Evolutionary conservation across 1,139 yeast genomes (phyloP), one percentile per base, ranked within the genome.

Genomic region (Pneumocystis wakefieldiae): DNA sequence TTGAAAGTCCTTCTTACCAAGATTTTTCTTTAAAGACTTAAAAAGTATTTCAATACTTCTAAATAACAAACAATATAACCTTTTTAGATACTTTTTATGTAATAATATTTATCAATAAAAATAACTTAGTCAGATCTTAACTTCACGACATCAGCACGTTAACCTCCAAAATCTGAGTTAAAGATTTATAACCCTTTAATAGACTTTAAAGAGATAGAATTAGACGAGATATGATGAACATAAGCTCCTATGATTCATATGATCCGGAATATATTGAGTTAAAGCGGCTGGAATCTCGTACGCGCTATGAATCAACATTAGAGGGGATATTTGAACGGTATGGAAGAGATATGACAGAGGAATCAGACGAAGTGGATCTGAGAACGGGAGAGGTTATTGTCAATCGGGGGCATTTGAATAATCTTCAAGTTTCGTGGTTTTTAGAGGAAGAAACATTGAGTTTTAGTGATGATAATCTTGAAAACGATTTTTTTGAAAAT

Each of bases 191-290:
- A 4, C 28, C 19, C 12, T 17, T 24, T 24, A 12, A 15, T 48
- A 4, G 3, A 48, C n/a, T 24, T 48, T 10, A 48, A 48, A 10
- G 4, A 1, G 12, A 24, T 24, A 24, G 28, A 48, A 48, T 48
- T 48, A 48, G 17, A 41, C 3, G 19, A 29, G 17, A 48, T 48
- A 48, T 8, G 1, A 7, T 19, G 19, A 48, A 24, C 14, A 48
- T 48, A 29, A 24, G 14, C 28, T 28, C 28, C 24, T 48, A 24
- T 48, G 32, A 48, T 48, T 12, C n/a, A 24, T 48, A 48, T 48
- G 55, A 48, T 48, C 55, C 28, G 12, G 55, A 48, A 24, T 48
- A 48, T 48, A 48, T 48, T 14, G 80, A 81, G 3, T 76, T 78
- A 59, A 74, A 60, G 29, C 59, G 59, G 10, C 59, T 19, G 42